A percentile compares a stretch with the other conserved stretches of the same genome.
Evolutionary conservation across 805 yeast genomes (phyloP).

Genomic region (Cyberlindnera veronae): DNA sequence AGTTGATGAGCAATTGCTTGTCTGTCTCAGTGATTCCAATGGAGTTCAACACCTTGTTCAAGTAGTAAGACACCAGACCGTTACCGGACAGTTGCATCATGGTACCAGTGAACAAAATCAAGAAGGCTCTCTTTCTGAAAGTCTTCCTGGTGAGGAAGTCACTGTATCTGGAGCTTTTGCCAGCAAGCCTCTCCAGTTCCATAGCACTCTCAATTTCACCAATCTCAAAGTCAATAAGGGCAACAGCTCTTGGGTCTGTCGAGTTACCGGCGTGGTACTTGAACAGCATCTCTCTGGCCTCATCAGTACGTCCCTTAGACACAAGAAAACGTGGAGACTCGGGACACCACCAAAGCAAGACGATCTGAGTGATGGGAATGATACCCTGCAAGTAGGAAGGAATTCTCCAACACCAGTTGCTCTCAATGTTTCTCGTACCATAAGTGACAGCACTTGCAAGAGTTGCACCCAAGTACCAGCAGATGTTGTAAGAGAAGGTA

Average conservation of each 20-base stretch:
- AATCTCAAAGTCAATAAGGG: conserved; percentile 36
- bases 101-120: conserved; percentile 30
- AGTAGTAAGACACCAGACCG: no score
- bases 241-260: conserved; percentile 20
- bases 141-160: conserved; percentile 37
- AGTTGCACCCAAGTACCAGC: conserved; percentile 50
- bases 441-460: conserved; percentile 48
- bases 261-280: conserved; percentile 36
- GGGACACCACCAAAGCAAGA: conserved; percentile 38
- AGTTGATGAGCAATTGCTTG: conserved; percentile 45
- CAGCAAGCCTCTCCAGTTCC: conserved; percentile 36
- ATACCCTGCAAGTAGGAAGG: conserved; percentile 49
- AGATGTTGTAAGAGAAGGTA: no score
- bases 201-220: conserved; percentile 38
- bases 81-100: conserved; percentile 45
- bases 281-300: conserved; percentile 40
- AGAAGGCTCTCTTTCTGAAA: conserved; percentile 38
- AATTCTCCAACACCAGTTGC: conserved; percentile 47
- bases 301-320: conserved; percentile 37
- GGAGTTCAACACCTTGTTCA: conserved; percentile 44
- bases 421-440: conserved; percentile 34
- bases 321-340: conserved; percentile 47
- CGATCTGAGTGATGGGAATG: conserved; percentile 40
- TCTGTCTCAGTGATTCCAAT: conserved; percentile 46
- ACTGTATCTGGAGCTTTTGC: conserved; percentile 28